Evolutionary conservation across 768 basidiomycete species (phyloP).

Genomic region (Lentinula raphanica): DNA sequence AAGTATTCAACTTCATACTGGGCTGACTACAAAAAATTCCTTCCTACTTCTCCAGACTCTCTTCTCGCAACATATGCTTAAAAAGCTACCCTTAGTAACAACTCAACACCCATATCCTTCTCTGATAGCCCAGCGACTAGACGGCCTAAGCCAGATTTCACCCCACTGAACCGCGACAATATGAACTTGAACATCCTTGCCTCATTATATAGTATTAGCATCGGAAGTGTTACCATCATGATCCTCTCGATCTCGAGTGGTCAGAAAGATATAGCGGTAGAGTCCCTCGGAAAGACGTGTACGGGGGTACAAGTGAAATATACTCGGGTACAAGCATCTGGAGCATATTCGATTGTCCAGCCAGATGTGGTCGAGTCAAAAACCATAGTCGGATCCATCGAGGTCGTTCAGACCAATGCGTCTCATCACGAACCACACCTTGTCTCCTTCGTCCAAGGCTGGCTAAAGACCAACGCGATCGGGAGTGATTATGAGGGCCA

Average conservation of each 20-base stretch:
- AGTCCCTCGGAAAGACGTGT: conserved; percentile 4
- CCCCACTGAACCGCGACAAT: no score
- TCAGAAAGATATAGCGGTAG: background rate
- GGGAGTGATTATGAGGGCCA: background rate
- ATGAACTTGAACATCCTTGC: no score
- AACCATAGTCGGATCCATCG: conserved; percentile 2
- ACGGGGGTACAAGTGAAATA: background rate
- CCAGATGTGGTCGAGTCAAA: conserved; percentile 4
- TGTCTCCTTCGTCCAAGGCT: background rate
- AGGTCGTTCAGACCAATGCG: conserved; percentile 1
- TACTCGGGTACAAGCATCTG: background rate
- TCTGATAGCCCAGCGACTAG: no score
- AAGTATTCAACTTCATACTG: no score
- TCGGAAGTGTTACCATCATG: background rate
- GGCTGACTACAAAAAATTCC: no score
- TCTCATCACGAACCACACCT: background rate
- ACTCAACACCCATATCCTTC: no score
- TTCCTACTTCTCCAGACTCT: no score
- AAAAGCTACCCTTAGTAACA: no score
- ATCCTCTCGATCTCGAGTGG: background rate
- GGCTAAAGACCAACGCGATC: background rate
- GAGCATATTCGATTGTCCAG: conserved; percentile 1
- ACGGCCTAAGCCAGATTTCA: no score
- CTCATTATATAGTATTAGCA: no score
- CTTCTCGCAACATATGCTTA: no score